phyloP scores from a whole-genome alignment of 1,284 basidiomycete genomes.

The Ceratobasidium papillatum region DNA sequence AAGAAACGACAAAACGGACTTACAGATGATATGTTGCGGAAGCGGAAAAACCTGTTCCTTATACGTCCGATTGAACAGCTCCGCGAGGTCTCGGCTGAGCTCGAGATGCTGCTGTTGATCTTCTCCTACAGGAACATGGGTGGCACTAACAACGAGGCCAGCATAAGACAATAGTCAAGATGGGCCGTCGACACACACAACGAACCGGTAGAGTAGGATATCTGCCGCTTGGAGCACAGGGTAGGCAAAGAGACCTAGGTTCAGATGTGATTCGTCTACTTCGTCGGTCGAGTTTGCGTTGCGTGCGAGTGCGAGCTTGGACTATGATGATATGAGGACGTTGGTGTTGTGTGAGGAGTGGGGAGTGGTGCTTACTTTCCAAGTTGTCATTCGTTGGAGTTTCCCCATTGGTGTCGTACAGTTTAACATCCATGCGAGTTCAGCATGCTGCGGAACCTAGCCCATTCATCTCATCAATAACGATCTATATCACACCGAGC shows the following conservation, averaged over 20 bases:
- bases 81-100: conserved; percentile 83
- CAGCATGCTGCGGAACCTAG: conserved; percentile 84
- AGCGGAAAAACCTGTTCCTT: conserved; percentile 70
- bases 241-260: conserved; percentile 89
- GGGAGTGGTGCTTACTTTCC: conserved; percentile 86
- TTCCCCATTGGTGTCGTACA: conserved; percentile 86
- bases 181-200: conserved; percentile 25
- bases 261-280: conserved; percentile 82
- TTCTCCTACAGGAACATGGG: conserved; percentile 94
- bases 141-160: conserved; percentile 63
- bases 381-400: conserved; percentile 91
- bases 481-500: not conserved
- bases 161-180: conserved; percentile 2
- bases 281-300: conserved; percentile 79
- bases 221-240: conserved; percentile 95
- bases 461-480: not conserved
- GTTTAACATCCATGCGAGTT: conserved; percentile 91
- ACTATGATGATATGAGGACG: conserved; percentile 55
- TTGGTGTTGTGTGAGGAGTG: not conserved
- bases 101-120: conserved; percentile 96
- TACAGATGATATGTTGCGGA: conserved; percentile 80
- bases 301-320: conserved; percentile 75
- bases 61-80: conserved; percentile 77
- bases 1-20: conserved; percentile 49
- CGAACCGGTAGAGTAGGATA: conserved; percentile 83